These are phyloP conservation scores for Taiozyma onychis DNA, from an alignment of 1,139 yeast genomes.

Conservation along the genomic window DNA sequence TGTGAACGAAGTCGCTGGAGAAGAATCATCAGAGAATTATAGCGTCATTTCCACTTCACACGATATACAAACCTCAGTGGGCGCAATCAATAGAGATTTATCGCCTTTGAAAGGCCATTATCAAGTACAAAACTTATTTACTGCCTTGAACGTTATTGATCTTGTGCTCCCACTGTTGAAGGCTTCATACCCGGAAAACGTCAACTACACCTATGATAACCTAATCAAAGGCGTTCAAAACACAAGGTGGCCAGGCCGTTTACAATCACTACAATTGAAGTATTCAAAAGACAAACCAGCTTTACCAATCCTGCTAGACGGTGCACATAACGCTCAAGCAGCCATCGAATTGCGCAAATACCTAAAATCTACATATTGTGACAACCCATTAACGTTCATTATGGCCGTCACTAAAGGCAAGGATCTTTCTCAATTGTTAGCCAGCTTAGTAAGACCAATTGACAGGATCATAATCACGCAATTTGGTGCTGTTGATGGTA, in stretches of 20 bases:
- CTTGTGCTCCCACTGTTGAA: constrained; percentile 27
- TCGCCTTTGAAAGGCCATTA: constrained; percentile 69
- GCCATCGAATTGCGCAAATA: constrained; percentile 58
- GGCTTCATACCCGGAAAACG: constrained; percentile 12
- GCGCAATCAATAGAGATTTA: constrained; percentile 19
- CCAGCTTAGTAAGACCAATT: constrained; percentile 39
- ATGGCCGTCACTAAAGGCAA: constrained; percentile 78
- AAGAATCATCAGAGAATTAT: constrained; percentile 4
- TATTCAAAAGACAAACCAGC: constrained; percentile 15
- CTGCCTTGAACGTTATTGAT: constrained; percentile 59
- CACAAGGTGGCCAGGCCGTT: constrained; percentile 59
- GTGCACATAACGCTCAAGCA: constrained; percentile 89
- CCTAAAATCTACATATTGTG: constrained; percentile 26
- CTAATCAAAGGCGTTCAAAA: constrained; percentile 45
- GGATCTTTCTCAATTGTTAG: constrained; percentile 45
- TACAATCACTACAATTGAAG: constrained; percentile 38
- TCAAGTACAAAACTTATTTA: constrained; percentile 63
- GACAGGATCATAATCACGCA: constrained; percentile 59
- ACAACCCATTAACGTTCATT: constrained; percentile 48
- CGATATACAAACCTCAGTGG: constrained; percentile 21
- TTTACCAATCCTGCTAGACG: constrained; percentile 59
- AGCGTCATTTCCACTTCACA: constrained; percentile 7
- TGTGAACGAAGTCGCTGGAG: constrained; percentile 24
- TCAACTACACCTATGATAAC: constrained; percentile 28
- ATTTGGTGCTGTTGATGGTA: constrained; percentile 70